Conservation (phyloP, 805 yeast genomes). For the Teunomyces atbi region DNA sequence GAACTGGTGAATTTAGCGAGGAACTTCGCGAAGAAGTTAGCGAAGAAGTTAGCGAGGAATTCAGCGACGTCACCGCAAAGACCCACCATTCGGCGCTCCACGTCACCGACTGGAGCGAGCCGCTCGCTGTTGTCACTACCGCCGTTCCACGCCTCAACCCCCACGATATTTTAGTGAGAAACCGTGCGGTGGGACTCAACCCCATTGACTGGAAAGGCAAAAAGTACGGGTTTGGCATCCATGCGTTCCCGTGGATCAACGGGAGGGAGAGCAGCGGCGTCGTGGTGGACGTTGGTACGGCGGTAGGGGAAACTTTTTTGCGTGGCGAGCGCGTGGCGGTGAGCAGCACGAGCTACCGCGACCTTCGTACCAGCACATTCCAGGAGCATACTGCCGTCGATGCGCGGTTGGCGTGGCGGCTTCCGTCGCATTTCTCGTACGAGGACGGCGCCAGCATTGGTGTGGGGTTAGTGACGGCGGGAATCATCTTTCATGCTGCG, state of each 20-base stretch:
- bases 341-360: constrained; percentile 48
- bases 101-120: constrained; percentile 19
- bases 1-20: too few relatives aligned
- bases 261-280: constrained; percentile 48
- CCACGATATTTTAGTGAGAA: constrained; percentile 23
- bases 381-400: constrained; percentile 46
- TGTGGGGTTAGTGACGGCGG: constrained; percentile 48
- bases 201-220: constrained; percentile 53
- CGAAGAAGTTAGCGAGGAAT: too few relatives aligned
- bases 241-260: constrained; percentile 50
- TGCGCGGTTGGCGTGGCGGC: constrained; percentile 44
- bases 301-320: constrained; percentile 11
- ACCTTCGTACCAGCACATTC: constrained; percentile 45
- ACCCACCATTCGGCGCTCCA: constrained; percentile 20
- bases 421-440: constrained; percentile 32
- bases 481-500: constrained; percentile 20
- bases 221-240: constrained; percentile 44
- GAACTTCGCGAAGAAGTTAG: too few relatives aligned
- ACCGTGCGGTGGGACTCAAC: constrained; percentile 40
- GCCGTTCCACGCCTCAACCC: constrained; percentile 17
- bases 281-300: constrained; percentile 31
- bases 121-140: constrained; percentile 15
- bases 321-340: constrained; percentile 40
- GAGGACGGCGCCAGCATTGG: constrained; percentile 47
- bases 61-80: neutral